These are phyloP conservation scores for Microsporum canis DNA, from an alignment of 2,329 filamentous ascomycete species.

Conservation along the genomic window DNA sequence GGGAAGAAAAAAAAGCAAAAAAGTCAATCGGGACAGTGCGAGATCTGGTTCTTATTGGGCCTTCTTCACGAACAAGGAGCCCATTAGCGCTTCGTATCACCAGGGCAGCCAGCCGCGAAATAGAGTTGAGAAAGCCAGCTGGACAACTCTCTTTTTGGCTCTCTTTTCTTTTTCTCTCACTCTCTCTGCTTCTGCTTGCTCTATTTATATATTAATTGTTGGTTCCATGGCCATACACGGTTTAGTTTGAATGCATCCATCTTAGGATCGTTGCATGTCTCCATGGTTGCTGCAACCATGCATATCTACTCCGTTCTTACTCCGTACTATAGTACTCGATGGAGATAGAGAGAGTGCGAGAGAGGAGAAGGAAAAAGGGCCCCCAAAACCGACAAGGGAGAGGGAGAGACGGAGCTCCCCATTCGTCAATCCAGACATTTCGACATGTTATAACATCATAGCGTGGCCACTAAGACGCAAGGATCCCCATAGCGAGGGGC, in stretches of 20 bases:
- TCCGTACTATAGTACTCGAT: too few species aligned
- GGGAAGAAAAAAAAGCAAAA: not conserved
- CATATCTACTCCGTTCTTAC: not conserved
- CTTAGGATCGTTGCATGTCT: not conserved
- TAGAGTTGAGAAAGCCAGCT: conserved; percentile 1
- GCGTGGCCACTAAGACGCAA: not conserved
- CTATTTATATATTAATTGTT: not conserved
- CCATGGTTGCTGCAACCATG: not conserved
- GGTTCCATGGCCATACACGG: not conserved
- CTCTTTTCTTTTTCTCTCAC: not conserved
- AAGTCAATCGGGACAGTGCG: not conserved
- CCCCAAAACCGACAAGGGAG: not conserved
- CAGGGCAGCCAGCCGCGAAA: conserved; percentile 4
- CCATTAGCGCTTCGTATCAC: conserved; percentile 6
- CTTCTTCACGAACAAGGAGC: not conserved
- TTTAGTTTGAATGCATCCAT: not conserved
- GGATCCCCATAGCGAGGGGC: not conserved
- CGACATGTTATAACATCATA: not conserved
- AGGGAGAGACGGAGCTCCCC: not conserved
- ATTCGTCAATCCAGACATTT: not conserved
- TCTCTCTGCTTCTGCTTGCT: not conserved
- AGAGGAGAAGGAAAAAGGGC: not conserved
- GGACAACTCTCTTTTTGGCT: not conserved
- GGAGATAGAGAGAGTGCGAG: not conserved
- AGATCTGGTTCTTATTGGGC: not conserved